Evolutionary conservation across 2,329 filamentous ascomycete genomes (phyloP).

Genomic region (Fusarium verrucosum): DNA sequence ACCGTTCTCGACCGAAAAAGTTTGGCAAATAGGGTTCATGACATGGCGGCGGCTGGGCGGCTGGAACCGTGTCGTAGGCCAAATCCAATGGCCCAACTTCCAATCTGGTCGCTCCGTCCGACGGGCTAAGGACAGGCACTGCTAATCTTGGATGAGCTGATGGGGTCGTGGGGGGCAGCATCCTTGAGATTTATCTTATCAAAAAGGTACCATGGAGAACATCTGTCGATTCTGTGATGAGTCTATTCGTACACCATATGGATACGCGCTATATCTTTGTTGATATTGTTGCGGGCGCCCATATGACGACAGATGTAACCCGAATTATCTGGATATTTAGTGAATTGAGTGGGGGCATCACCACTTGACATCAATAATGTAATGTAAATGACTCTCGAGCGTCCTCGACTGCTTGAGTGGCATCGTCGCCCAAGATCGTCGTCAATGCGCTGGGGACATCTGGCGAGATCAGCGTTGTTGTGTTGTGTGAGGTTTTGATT

Average conservation of each 20-base stretch:
- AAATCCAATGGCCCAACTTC: slow-evolving; percentile 30
- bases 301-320: slow-evolving; percentile 25
- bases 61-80: slow-evolving; percentile 26
- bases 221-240: slow-evolving; percentile 7
- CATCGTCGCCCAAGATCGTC: slow-evolving; percentile 11
- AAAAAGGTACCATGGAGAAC: slow-evolving; percentile 5
- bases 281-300: slow-evolving; percentile 37
- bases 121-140: slow-evolving; percentile 25
- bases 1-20: slow-evolving; percentile 28
- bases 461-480: slow-evolving; percentile 31
- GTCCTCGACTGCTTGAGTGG: neutral
- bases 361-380: neutral
- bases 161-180: slow-evolving; percentile 39
- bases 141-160: slow-evolving; percentile 31
- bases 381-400: neutral
- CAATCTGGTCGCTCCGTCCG: slow-evolving; percentile 36
- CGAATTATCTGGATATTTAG: slow-evolving; percentile 9
- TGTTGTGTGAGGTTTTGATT: slow-evolving; percentile 25
- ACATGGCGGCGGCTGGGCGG: slow-evolving; percentile 22
- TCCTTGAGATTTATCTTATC: slow-evolving; percentile 37
- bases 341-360: slow-evolving; percentile 20
- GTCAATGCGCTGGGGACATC: slow-evolving; percentile 6
- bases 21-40: slow-evolving; percentile 30
- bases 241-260: too few species aligned
- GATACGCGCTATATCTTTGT: slow-evolving; percentile 38